Conservation (phyloP, 805 yeast genomes). For the Blastobotrys mokoenaii region DNA sequence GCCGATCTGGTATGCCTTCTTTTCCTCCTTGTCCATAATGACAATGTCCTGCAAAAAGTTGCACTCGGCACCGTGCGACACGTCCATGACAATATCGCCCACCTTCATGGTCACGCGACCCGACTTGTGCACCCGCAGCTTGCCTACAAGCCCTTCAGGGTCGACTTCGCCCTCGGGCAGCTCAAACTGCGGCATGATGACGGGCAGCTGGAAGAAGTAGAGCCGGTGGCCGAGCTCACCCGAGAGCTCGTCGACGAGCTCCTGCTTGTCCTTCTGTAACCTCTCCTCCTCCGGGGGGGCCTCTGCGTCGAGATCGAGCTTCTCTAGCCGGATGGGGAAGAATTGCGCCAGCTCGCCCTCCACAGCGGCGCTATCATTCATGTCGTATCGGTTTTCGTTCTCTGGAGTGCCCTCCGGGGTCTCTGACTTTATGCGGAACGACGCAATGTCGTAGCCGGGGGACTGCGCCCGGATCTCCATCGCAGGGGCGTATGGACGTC, state of each 20-base stretch:
- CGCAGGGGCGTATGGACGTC: slow-evolving; percentile 2
- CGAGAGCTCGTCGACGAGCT: slow-evolving; percentile 2
- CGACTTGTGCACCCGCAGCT: slow-evolving; percentile 68
- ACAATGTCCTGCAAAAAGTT: slow-evolving; percentile 69
- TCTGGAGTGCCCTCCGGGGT: slow-evolving; percentile 14
- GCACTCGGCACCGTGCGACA: slow-evolving; percentile 61
- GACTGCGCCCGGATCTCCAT: background rate
- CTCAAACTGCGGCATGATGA: slow-evolving; percentile 34
- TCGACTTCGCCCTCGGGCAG: background rate
- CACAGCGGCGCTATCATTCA: slow-evolving; percentile 11
- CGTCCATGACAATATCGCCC: slow-evolving; percentile 62
- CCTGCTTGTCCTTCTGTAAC: background rate
- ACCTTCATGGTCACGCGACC: slow-evolving; percentile 71
- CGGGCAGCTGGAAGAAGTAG: slow-evolving; percentile 43
- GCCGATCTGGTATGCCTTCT: slow-evolving; percentile 44
- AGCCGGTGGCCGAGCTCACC: slow-evolving; percentile 22
- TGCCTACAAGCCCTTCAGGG: slow-evolving; percentile 61
- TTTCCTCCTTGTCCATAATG: slow-evolving; percentile 39
- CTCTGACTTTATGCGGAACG: slow-evolving; percentile 15
- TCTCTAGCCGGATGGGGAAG: slow-evolving; percentile 21
- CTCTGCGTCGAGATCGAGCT: slow-evolving; percentile 9
- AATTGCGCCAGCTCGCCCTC: slow-evolving; percentile 14
- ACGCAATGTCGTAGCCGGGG: background rate
- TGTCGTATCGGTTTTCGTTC: slow-evolving; percentile 15
- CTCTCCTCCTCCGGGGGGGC: background rate